Evolutionary conservation across 345 rosid genomes (phyloP), one percentile per base, ranked within the genome.

Genomic region (Streptanthus diversifolius): DNA sequence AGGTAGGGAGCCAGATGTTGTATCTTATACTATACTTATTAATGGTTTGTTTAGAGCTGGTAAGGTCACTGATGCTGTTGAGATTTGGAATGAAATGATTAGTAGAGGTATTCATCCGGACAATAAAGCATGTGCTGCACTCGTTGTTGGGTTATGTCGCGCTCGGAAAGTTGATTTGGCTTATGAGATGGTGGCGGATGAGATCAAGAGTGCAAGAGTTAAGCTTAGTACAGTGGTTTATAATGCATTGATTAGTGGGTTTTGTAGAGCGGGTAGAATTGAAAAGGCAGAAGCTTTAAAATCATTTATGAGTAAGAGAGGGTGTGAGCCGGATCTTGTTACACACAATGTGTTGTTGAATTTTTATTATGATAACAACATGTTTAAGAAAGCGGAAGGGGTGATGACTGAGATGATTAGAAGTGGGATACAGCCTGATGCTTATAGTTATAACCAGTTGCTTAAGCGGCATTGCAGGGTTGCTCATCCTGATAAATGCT

Each of bases 1-100:
- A 70, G 99, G 97, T n/a, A 73, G 93, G 19, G 80, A 81, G 33
- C 97, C 99, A 6, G 93, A 95, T 81, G 93, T 87, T 79, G 98
- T 87, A 53, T 84, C 93, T 11, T 87, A 83, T 79, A 92, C 93
- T 59, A 90, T 92, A 68, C 76, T 92, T 10, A 75, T 95, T 65
- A 73, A 87, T 17, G 90, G 97, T 11, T 70, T 87, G 73, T 88
- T 90, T 82, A 85, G 86, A 76, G 80, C 69, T 0, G 80, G 82
- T 55, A 81, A 79, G 62, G 77, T 87, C 49, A 83, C 86, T 79
- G 78, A 64, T 1, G 98, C 89, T 0, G 73, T 83, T 37, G 80
- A 70, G 57, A 39, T 85, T 81, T 92, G 98, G 99, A 79, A 21
- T 74, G 81, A 79, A 22, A 95, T 92, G 98, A 51, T 86, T 6